Conservation (phyloP, 2,329 filamentous ascomycete genomes). For the Macrophomina phaseolina region DNA sequence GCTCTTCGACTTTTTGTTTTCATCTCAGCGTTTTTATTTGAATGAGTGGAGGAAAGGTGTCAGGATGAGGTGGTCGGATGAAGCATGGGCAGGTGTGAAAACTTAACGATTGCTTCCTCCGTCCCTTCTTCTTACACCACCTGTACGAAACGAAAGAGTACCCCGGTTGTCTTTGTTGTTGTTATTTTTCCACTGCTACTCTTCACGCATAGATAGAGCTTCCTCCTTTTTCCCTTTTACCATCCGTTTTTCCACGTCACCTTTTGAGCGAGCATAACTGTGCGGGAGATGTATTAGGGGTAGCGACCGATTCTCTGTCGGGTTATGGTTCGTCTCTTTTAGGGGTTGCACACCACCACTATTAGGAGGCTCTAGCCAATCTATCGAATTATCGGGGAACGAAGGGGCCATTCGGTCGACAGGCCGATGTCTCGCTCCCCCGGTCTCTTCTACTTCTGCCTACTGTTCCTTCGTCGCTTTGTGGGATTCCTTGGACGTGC, state of each 20-base stretch:
- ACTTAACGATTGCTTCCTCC: not conserved
- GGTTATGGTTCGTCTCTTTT: not conserved
- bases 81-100: slow-evolving; percentile 12
- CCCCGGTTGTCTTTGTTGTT: not conserved
- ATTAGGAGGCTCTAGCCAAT: not conserved
- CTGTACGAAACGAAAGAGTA: slow-evolving; percentile 23
- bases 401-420: too few species aligned
- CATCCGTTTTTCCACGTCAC: not conserved
- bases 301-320: not conserved
- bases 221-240: not conserved
- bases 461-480: not conserved
- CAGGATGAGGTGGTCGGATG: not conserved
- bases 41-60: slow-evolving; percentile 1
- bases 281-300: not conserved
- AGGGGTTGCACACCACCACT: not conserved
- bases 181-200: not conserved
- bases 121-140: not conserved
- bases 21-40: not conserved
- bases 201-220: slow-evolving; percentile 20
- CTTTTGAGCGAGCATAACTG: not conserved
- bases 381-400: not conserved
- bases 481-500: too few species aligned
- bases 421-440: too few species aligned
- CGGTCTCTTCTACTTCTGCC: not conserved
- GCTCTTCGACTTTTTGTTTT: not conserved